Percentiles rank a stretch among this genome's conserved stretches.
Conservation (phyloP, 306 rosid species). For the Carpinus viminea region DNA sequence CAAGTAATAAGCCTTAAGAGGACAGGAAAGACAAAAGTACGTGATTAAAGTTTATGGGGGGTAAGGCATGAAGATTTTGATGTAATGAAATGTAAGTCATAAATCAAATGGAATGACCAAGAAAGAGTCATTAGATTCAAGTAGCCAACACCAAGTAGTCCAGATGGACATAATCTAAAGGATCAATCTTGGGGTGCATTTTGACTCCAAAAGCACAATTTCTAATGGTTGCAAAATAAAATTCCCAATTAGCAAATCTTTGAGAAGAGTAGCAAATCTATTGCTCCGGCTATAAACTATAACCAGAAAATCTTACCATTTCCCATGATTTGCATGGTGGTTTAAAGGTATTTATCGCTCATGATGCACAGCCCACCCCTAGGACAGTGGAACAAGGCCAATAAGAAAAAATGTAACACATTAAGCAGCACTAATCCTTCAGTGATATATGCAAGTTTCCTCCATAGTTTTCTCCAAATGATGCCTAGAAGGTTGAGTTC, state of each 20-base stretch:
- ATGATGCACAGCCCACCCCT: not conserved
- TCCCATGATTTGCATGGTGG: slow-evolving; percentile 21
- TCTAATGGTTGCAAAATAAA: slow-evolving; percentile 14
- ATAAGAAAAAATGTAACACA: slow-evolving; percentile 17
- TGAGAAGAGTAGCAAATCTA: slow-evolving; percentile 20
- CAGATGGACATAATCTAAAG: not conserved
- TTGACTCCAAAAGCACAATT: not conserved
- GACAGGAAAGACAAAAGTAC: not conserved
- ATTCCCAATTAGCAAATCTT: slow-evolving; percentile 15
- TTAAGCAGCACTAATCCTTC: slow-evolving; percentile 29
- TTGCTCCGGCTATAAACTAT: slow-evolving; percentile 12
- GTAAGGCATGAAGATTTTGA: not conserved
- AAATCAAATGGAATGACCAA: not conserved
- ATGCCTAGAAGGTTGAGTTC: slow-evolving; percentile 47
- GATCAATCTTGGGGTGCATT: not conserved
- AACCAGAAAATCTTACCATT: slow-evolving; percentile 25
- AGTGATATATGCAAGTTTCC: slow-evolving; percentile 61
- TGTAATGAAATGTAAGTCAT: not conserved
- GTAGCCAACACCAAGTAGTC: not conserved
- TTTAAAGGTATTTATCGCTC: slow-evolving; percentile 12
- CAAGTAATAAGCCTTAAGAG: not conserved
- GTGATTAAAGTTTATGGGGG: not conserved
- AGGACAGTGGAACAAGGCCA: slow-evolving; percentile 12
- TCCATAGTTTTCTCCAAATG: slow-evolving; percentile 74
- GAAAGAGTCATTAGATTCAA: not conserved